phyloP scores from a whole-genome alignment of 768 basidiomycete species.

The Pleurotus citrinopileatus region DNA sequence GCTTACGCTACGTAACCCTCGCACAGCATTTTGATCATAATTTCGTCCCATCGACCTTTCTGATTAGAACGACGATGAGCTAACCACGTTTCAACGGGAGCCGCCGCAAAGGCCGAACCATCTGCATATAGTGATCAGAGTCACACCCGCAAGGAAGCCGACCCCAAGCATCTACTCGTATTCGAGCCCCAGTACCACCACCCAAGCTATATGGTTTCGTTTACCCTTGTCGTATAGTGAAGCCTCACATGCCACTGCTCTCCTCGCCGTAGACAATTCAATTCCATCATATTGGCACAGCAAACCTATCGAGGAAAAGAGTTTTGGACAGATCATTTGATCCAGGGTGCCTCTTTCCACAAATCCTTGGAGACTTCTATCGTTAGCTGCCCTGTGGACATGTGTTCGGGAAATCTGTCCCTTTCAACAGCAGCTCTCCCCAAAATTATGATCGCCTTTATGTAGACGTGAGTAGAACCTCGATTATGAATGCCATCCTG shows the following conservation, averaged over 20 bases:
- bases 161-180: too few relatives aligned
- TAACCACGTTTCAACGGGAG: not conserved
- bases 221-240: conserved; percentile 1
- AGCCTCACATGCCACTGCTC: not conserved
- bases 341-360: conserved; percentile 6
- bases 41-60: not conserved
- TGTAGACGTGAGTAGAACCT: not conserved
- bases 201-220: too few relatives aligned
- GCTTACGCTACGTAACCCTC: not conserved
- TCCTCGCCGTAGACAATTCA: not conserved
- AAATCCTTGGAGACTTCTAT: conserved; percentile 7
- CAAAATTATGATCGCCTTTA: conserved; percentile 9
- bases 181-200: too few relatives aligned
- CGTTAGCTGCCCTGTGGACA: conserved; percentile 4
- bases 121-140: not conserved
- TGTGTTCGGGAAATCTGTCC: not conserved
- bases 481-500: too few relatives aligned
- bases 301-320: not conserved
- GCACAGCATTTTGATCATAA: not conserved
- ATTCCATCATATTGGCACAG: conserved; percentile 1
- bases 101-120: conserved; percentile 3
- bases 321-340: conserved; percentile 4
- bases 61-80: not conserved
- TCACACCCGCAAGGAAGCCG: not conserved
- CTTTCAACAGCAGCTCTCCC: not conserved